phyloP scores from a whole-genome alignment of 805 yeast species.

The Yarrowia yakushimensis region DNA sequence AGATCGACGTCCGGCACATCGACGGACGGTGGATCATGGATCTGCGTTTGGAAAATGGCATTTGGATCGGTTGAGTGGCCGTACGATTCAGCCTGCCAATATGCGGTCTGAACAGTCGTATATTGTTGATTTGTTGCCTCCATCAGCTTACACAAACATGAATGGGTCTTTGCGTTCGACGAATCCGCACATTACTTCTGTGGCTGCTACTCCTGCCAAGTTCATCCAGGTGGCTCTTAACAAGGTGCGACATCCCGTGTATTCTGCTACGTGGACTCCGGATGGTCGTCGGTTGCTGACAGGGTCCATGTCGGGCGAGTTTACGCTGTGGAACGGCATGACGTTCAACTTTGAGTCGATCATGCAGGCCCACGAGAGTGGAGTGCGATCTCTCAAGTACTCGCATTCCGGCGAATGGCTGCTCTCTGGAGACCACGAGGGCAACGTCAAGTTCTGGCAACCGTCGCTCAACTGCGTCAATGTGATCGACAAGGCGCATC shows the following conservation, averaged over 20 bases:
- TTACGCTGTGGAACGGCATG: constrained; percentile 94
- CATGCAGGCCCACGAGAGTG: constrained; percentile 97
- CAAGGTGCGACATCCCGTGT: constrained; percentile 86
- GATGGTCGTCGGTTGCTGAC: constrained; percentile 89
- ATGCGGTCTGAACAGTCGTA: constrained; percentile 69
- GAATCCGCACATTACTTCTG: constrained; percentile 9
- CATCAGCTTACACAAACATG: constrained; percentile 48
- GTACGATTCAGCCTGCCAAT: constrained; percentile 26
- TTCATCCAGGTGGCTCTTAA: constrained; percentile 89
- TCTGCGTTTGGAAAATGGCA: constrained; percentile 65
- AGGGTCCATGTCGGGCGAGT: constrained; percentile 90
- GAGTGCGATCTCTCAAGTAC: constrained; percentile 74
- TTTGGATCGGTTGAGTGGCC: constrained; percentile 43
- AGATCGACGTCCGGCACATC: constrained; percentile 38
- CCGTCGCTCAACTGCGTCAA: constrained; percentile 96
- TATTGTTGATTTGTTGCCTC: constrained; percentile 57
- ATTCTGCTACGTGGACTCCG: constrained; percentile 93
- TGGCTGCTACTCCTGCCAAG: constrained; percentile 45
- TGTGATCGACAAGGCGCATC: constrained; percentile 59
- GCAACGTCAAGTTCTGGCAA: constrained; percentile 92
- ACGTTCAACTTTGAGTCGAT: constrained; percentile 94
- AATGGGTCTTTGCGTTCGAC: constrained; percentile 31
- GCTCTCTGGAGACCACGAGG: constrained; percentile 89
- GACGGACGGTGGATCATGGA: constrained; percentile 77
- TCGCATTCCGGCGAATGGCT: constrained; percentile 94